Evolutionary conservation across 2,329 filamentous ascomycete genomes (phyloP), one percentile per base, ranked within the genome.

Genomic region (Ophiosphaerella herpotricha): DNA sequence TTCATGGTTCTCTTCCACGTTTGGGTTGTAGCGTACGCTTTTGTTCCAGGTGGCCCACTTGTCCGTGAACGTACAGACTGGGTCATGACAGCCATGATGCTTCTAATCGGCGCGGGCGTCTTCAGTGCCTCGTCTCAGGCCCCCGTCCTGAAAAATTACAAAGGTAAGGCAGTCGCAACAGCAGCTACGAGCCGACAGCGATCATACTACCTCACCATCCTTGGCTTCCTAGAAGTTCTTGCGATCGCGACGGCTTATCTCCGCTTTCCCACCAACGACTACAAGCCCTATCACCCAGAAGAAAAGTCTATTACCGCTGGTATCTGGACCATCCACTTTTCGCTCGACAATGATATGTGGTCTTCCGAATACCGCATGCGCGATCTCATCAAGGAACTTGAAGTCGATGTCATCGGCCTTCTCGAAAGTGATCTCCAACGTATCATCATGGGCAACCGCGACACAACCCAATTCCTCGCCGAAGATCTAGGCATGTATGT

Each of bases 371-470:
- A 89, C 63, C 91, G 94, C 56, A 95, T 96, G 85, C 88, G 90
- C 50, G 88, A 97, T 77, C 80, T 96, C 12, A 87, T 96, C 74
- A 86, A 90, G 67, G 94, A 97, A 66, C 79, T 96, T n/a, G 94
- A 99, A 74, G 78, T 99, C n/a, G 94, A 99, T 68, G 90, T 99
- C 5, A 83, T 99, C 39, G 94, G 94, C n/a, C 83, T 99, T 16
- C 82, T 99, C 0, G 94, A 99, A 74, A 89, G 88, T 0, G 94
- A 99, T 71, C 82, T 90, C 32, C 94, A 99, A 77, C 90, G 93
- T 61, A 96, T 99, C 76, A 99, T 99, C 79, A 99, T 97, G 94
- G 94, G 94, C 67, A 99, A 97, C 77, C 89, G 94, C 60, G 94
- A 99, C 71, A 89, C 90, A 7, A 97, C 94, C 1, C 94, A 97